Percentiles rank a stretch among this genome's conserved stretches.
These are phyloP conservation scores for Alternaria consortialis DNA, from an alignment of 2,329 filamentous ascomycete species.

Conservation along the genomic window DNA sequence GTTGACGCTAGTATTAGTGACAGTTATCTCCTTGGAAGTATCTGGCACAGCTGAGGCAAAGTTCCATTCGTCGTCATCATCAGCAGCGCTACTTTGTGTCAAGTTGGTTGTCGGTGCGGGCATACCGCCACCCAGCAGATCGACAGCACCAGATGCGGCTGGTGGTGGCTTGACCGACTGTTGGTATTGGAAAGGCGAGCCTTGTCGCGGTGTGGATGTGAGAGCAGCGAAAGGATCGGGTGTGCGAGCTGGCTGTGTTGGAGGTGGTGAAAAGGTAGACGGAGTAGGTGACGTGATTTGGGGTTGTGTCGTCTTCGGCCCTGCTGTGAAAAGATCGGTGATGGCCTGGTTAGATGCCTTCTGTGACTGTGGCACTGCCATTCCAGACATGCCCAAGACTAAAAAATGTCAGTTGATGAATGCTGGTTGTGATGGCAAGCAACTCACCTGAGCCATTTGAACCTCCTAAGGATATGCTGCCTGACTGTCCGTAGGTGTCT, in stretches of 20 bases:
- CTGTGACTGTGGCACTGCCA: slow-evolving; percentile 45
- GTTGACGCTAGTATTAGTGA: slow-evolving; percentile 75
- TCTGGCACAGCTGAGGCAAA: slow-evolving; percentile 87
- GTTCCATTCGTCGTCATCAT: slow-evolving; percentile 95
- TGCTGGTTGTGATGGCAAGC: too few species aligned
- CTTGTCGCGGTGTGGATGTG: slow-evolving; percentile 61
- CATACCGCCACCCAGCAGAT: slow-evolving; percentile 49
- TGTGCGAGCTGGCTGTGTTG: slow-evolving; percentile 46
- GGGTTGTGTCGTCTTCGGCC: slow-evolving; percentile 50
- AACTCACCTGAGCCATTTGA: slow-evolving; percentile 52
- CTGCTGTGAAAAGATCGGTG: slow-evolving; percentile 65
- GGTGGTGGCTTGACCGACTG: slow-evolving; percentile 52
- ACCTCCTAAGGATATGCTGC: slow-evolving; percentile 82
- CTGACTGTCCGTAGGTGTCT: slow-evolving; percentile 74
- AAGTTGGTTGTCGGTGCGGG: slow-evolving; percentile 37
- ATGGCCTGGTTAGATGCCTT: slow-evolving; percentile 60
- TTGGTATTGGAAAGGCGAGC: slow-evolving; percentile 60
- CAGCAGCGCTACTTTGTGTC: slow-evolving; percentile 63
- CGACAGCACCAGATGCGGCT: slow-evolving; percentile 41
- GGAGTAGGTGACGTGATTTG: slow-evolving; percentile 60
- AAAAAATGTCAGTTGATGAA: slow-evolving; percentile 18
- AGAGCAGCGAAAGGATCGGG: slow-evolving; percentile 70
- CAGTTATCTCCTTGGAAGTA: slow-evolving; percentile 70
- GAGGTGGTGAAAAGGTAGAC: slow-evolving; percentile 47
- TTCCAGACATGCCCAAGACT: slow-evolving; percentile 48